phyloP scores from a whole-genome alignment of 202 grass and related monocot genomes.

The Saccharum hybrid region DNA sequence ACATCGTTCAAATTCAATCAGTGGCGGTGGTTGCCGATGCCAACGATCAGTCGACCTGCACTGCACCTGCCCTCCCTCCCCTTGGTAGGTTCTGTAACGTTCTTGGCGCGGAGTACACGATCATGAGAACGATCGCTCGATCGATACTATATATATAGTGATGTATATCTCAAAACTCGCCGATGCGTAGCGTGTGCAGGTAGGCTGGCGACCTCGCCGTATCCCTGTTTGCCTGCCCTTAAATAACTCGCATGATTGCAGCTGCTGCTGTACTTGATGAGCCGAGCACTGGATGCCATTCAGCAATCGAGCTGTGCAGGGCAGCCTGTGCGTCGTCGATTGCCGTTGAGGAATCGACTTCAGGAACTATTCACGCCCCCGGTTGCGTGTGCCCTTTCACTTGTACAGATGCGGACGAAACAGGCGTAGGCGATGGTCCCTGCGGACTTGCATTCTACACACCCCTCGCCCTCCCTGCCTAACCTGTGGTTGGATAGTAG shows the following conservation, averaged over 20 bases:
- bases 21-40: conserved; percentile 33
- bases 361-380: conserved; percentile 14
- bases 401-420: not conserved
- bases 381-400: not conserved
- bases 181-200: not conserved
- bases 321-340: not conserved
- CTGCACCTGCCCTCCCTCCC: not conserved
- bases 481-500: not conserved
- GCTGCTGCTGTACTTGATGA: too few species aligned
- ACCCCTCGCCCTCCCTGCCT: not conserved
- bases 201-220: conserved; percentile 8
- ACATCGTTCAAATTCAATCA: conserved; percentile 28
- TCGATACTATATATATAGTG: not conserved
- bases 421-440: not conserved
- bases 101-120: not conserved
- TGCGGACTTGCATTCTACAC: not conserved
- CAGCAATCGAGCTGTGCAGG: not conserved
- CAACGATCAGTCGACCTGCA: not conserved
- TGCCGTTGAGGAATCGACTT: conserved; percentile 9
- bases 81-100: conserved; percentile 1
- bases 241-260: conserved; percentile 36
- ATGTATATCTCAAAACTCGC: too few species aligned
- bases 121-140: not conserved
- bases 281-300: not conserved
- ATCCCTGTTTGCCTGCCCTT: not conserved